Evolutionary conservation across 2,329 filamentous ascomycete genomes (phyloP).

Genomic region (Fusarium nisikadoi): DNA sequence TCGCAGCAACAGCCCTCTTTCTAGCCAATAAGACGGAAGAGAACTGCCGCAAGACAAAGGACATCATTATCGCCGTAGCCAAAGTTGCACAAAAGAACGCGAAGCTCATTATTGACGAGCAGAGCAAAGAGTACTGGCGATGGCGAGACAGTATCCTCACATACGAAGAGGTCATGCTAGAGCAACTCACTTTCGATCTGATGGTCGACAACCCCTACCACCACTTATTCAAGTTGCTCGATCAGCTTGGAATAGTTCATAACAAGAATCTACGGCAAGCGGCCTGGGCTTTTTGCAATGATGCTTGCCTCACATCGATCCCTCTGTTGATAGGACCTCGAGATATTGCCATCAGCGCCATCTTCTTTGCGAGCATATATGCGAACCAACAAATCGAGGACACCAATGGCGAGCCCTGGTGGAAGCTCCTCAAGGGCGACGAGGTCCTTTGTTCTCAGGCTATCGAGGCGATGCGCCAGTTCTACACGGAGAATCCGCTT

Average conservation of each 20-base stretch:
- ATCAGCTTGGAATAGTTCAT: constrained; percentile 77
- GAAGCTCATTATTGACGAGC: constrained; percentile 90
- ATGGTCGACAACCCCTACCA: constrained; percentile 90
- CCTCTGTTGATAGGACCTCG: constrained; percentile 83
- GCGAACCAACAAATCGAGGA: constrained; percentile 81
- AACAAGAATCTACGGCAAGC: constrained; percentile 86
- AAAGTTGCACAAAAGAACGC: constrained; percentile 95
- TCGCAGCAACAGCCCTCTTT: constrained; percentile 91
- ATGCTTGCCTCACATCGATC: constrained; percentile 84
- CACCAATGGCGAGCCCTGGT: constrained; percentile 83
- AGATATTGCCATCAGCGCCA: constrained; percentile 83
- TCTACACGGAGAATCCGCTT: constrained; percentile 72
- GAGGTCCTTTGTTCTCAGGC: constrained; percentile 76
- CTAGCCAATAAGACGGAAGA: constrained; percentile 98
- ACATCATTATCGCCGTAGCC: constrained; percentile 92
- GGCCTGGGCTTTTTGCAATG: constrained; percentile 94
- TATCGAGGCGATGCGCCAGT: constrained; percentile 79
- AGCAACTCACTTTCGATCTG: constrained; percentile 92
- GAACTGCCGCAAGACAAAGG: constrained; percentile 94
- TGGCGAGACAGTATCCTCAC: constrained; percentile 95
- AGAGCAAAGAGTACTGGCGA: constrained; percentile 97
- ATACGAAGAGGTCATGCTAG: constrained; percentile 92
- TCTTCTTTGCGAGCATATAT: constrained; percentile 87
- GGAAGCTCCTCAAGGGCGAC: constrained; percentile 79
- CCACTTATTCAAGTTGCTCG: constrained; percentile 82